Conservation (phyloP, 2,329 filamentous ascomycete genomes). For the Neocatenulostroma microsporum region DNA sequence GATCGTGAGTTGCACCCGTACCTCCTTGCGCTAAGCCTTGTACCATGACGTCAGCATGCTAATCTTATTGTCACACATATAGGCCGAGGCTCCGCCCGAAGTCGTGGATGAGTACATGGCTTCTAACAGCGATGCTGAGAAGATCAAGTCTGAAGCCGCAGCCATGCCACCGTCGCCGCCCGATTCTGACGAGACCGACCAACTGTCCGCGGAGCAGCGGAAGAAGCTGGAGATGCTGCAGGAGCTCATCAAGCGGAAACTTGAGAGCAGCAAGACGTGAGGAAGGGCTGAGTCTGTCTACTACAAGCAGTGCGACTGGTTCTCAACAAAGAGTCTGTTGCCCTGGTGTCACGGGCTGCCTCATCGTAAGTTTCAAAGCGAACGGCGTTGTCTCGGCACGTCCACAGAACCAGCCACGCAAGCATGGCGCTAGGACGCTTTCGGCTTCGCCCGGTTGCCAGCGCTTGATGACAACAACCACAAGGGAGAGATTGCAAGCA, state of each 20-base stretch:
- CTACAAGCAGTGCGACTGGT: too few species aligned
- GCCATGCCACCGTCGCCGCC: slow-evolving; percentile 22
- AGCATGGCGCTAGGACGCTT: too few species aligned
- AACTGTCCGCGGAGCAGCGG: slow-evolving; percentile 28
- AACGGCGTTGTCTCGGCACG: too few species aligned
- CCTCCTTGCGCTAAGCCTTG: slow-evolving; percentile 13
- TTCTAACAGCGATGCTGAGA: slow-evolving; percentile 20
- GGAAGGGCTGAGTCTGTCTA: too few species aligned
- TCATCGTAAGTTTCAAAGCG: too few species aligned
- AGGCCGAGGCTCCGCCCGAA: slow-evolving; percentile 37
- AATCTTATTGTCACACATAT: slow-evolving; percentile 14
- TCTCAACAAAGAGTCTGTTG: too few species aligned
- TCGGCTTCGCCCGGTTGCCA: too few species aligned
- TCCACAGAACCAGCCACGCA: too few species aligned
- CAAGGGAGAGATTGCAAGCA: too few species aligned
- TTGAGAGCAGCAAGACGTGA: slow-evolving; percentile 24
- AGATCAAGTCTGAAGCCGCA: slow-evolving; percentile 16
- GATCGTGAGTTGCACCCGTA: slow-evolving; percentile 46
- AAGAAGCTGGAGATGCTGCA: slow-evolving; percentile 28
- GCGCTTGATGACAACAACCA: too few species aligned
- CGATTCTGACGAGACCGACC: slow-evolving; percentile 26
- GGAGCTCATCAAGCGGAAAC: slow-evolving; percentile 29
- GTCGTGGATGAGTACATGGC: slow-evolving; percentile 34
- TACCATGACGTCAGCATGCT: slow-evolving; percentile 21
- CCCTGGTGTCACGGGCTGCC: too few species aligned